phyloP scores from a whole-genome alignment of 306 rosid genomes.

The Cucurbita ficifolia region DNA sequence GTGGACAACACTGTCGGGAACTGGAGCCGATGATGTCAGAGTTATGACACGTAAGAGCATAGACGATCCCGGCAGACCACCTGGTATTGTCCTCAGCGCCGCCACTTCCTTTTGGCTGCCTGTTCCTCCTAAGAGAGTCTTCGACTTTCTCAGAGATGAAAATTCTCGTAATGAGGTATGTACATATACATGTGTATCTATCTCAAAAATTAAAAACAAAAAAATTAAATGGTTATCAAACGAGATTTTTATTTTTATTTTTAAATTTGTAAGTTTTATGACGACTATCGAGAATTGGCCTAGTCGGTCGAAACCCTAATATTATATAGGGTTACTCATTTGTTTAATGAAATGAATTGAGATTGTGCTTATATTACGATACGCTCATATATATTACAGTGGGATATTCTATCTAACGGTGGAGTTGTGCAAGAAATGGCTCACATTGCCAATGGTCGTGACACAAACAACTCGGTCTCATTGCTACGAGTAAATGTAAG shows the following conservation, averaged over 20 bases:
- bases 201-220: no score
- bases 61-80: conserved; percentile 91
- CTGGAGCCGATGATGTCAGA: conserved; percentile 92
- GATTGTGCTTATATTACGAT: no score
- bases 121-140: conserved; percentile 64
- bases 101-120: conserved; percentile 99
- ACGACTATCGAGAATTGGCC: no score
- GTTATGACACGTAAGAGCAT: conserved; percentile 91
- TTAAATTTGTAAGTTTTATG: no score
- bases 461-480: conserved; percentile 79
- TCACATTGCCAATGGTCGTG: conserved; percentile 88
- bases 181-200: no score
- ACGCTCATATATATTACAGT: conserved; percentile 21
- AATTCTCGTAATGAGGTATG: conserved; percentile 69
- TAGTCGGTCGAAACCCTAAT: no score
- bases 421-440: conserved; percentile 96
- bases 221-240: no score
- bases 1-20: conserved; percentile 85
- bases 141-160: conserved; percentile 83
- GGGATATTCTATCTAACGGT: conserved; percentile 96
- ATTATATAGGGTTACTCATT: no score
- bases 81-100: conserved; percentile 90
- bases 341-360: no score
- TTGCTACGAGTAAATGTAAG: conserved; percentile 80
- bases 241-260: no score